These are phyloP conservation scores for Fusarium odoratissimum DNA, from an alignment of 2,329 filamentous ascomycete species.

Conservation along the genomic window DNA sequence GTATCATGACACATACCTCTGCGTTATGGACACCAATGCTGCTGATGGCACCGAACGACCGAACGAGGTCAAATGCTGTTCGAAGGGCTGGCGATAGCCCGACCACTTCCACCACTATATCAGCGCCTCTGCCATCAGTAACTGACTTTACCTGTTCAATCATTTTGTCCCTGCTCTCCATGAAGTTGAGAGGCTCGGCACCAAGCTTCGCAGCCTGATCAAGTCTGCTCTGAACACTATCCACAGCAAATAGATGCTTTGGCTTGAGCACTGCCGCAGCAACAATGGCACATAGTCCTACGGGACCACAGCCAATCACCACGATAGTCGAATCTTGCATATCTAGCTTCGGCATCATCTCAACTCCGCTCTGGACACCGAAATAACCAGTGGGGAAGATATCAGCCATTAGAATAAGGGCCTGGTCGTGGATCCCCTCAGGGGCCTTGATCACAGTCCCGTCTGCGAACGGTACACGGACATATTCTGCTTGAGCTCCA, in stretches of 20 bases:
- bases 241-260: constrained; percentile 80
- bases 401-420: constrained; percentile 88
- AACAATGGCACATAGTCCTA: constrained; percentile 85
- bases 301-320: constrained; percentile 84
- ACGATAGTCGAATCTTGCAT: constrained; percentile 72
- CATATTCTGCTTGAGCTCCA: constrained; percentile 84
- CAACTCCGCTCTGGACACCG: constrained; percentile 82
- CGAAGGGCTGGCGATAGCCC: constrained; percentile 75
- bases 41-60: constrained; percentile 78
- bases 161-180: constrained; percentile 72
- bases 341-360: constrained; percentile 59
- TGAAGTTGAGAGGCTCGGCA: constrained; percentile 85
- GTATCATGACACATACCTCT: constrained; percentile 60
- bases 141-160: constrained; percentile 76
- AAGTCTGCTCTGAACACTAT: constrained; percentile 79
- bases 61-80: constrained; percentile 76
- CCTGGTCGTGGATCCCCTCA: constrained; percentile 74
- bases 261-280: constrained; percentile 79
- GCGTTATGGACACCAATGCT: constrained; percentile 82
- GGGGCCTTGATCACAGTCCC: constrained; percentile 78
- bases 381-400: constrained; percentile 92
- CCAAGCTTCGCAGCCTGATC: constrained; percentile 78
- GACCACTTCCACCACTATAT: constrained; percentile 86
- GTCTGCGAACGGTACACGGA: constrained; percentile 84
- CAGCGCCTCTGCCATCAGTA: constrained; percentile 83